Percentiles rank a stretch among this genome's conserved stretches.
Evolutionary conservation across 2,329 filamentous ascomycete genomes (phyloP).

Genomic region (Epicoccum sorghinum): DNA sequence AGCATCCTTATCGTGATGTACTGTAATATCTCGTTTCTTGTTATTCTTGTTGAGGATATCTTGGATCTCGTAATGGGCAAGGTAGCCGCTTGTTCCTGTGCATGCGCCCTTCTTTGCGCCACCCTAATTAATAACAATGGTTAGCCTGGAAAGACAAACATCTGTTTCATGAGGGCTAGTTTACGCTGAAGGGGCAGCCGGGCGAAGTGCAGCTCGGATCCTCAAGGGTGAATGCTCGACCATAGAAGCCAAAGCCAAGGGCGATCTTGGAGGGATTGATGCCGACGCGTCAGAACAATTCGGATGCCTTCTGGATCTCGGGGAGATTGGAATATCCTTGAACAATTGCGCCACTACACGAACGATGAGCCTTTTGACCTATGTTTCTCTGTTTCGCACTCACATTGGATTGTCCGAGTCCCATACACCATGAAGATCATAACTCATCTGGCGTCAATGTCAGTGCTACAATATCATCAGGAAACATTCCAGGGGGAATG

Average conservation of each 20-base stretch:
- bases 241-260: not conserved
- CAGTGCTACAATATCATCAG: too few species aligned
- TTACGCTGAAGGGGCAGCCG: not conserved
- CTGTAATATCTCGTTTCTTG: not conserved
- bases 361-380: too few species aligned
- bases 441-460: conserved; percentile 43
- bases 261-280: not conserved
- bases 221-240: not conserved
- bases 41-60: not conserved
- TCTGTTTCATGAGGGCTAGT: too few species aligned
- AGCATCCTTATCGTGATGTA: not conserved
- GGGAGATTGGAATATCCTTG: not conserved
- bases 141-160: too few species aligned
- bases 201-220: not conserved
- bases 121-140: too few species aligned
- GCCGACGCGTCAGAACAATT: not conserved
- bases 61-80: not conserved
- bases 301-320: not conserved
- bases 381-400: too few species aligned
- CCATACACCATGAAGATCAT: conserved; percentile 53
- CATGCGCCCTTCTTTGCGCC: not conserved
- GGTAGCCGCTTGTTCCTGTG: not conserved
- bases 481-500: too few species aligned
- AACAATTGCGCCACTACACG: not conserved
- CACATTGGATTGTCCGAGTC: conserved; percentile 27